Base-by-base conservation (phyloP, 371 early-diverging fungal genomes). In the Zopfochytrium polystomum region DNA sequence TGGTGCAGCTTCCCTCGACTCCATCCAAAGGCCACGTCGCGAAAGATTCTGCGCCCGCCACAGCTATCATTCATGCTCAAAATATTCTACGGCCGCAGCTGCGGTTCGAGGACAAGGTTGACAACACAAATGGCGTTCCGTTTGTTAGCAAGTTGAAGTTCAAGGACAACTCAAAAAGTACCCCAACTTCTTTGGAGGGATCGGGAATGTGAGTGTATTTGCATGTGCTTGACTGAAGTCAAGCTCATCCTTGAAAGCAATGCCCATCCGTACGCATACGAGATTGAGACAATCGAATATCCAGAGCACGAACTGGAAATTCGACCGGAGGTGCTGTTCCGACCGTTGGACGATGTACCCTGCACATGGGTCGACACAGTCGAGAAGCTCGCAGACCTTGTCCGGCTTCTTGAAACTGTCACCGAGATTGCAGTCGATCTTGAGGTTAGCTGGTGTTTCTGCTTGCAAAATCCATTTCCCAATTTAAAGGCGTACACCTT, bases 251-350 rank as follows among this genome's bases (percentile, higher is more conserved):
- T n/a, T n/a, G n/a, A n/a, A n/a, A n/a, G n/a, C n/a, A n/a, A 86
- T 38, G 85, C 89, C 15, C 94, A 98, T 68, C 96, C 99, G 25
- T 98, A 98, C 68, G 83, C 82, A 55, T 87, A 87, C 64, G 99
- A 98, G 75, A 93, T 97, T 57, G 68, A 75, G 38, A 73, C 88
- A 61, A 65, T 91, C 33, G 76, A 83, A n/a, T 88, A 88, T 66
- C 94, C 96, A 0, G 63, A 72, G 3, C 77, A 74, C 38, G 76
- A 91, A 74, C 88, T 92, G 55, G 73, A 84, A 43, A 62, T 42
- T 27, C 44, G 68, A 1, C 80, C 85, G 4, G 87, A 86, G 25
- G 74, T 79, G 9, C 70, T 81, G 45, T 88, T 79, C 52, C 62
- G 63, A 38, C 76, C 88, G 2, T 80, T 85, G 43, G 87, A 88